Base-by-base conservation (phyloP, 2,329 filamentous ascomycete species). In the Shiraia sp. region DNA sequence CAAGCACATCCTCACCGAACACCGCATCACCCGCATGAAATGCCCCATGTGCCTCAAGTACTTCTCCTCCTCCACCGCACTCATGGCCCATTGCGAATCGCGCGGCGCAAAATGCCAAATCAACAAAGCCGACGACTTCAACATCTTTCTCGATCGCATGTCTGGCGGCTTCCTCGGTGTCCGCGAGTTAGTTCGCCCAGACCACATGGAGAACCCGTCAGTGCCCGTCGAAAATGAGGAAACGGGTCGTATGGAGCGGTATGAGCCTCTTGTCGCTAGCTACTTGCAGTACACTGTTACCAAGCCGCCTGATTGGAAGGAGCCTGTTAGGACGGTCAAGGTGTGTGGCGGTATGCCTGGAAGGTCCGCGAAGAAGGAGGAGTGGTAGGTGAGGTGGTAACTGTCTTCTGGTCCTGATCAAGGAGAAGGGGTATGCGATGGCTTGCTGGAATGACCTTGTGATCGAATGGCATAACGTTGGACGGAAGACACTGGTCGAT, bases 121-220 rank as follows among this genome's bases (percentile, higher is more conserved):
- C 47, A 65, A 64, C 47, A 61, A 69, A 37, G 60, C 63, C 1
- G 55, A 60, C 1, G 47, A 69, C 31, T 74, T 61, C 42, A 52
- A 43, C 23, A 52, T 61, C 32, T 67, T 63, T 35, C 54, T 75
- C 15, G 66, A 72, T 40, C 60, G 63, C n/a, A 45, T 73, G 16
- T 72, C 70, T 1, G 73, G 73, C 1, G 73, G 73, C 8, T 75
- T 75, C 47, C 48, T 72, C 5, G 51, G 51, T 4, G 66, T 67
- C 5, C 29, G 55, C 8, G 61, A 68, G 44, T 55, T 56, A 29
- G 36, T 47, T 8, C 63, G 66, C 6, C 61, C 65, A 1, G 66
- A 71, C 17, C 55, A 63, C 26, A 27, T 60, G 14, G 47, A 63
- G 23, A 65, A 65, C 28, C 51, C 51, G 2, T 22, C 47, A 0